Conservation (phyloP, 495 filamentous ascomycete genomes). For the Haplographium delicatum region DNA sequence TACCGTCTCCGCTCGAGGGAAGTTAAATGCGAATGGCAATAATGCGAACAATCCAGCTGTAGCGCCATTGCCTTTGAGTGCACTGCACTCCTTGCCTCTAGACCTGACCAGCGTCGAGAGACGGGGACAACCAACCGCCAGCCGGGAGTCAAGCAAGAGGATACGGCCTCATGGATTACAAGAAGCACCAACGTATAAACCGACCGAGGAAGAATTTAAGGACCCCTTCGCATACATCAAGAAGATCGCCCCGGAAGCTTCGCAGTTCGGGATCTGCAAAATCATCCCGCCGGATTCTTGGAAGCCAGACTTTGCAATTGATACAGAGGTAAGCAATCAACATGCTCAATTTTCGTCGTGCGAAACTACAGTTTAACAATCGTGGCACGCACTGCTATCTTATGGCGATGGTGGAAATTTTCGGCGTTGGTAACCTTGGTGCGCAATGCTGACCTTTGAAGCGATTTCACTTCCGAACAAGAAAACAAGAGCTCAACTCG, state of each 20-base stretch:
- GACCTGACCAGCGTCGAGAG: conserved; percentile 90
- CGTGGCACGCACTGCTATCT: no score
- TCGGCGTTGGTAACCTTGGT: no score
- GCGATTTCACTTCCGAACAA: conserved; percentile 95
- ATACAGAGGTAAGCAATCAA: conserved; percentile 70
- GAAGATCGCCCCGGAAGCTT: conserved; percentile 80
- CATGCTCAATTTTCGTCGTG: neutral
- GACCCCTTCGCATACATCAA: conserved; percentile 89
- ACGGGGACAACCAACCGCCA: conserved; percentile 68
- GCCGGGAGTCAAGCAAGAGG: conserved; percentile 66
- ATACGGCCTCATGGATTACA: conserved; percentile 75
- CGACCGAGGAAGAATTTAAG: conserved; percentile 89
- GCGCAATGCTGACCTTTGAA: conserved; percentile 31
- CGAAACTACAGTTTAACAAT: no score
- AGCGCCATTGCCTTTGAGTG: conserved; percentile 43
- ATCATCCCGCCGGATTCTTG: conserved; percentile 90
- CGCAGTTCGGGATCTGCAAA: conserved; percentile 86
- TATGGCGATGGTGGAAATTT: no score
- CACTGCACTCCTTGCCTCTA: conserved; percentile 54
- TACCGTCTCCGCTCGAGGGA: conserved; percentile 32
- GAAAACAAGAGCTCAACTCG: conserved; percentile 95
- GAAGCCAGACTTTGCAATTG: conserved; percentile 92
- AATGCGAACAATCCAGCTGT: conserved; percentile 49
- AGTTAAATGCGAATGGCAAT: conserved; percentile 42
- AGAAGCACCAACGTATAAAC: conserved; percentile 88